Evolutionary conservation across 352 stramenopile species (phyloP), one percentile per base, ranked within the genome.

Genomic region (Chrysophaeum taylorii): DNA sequence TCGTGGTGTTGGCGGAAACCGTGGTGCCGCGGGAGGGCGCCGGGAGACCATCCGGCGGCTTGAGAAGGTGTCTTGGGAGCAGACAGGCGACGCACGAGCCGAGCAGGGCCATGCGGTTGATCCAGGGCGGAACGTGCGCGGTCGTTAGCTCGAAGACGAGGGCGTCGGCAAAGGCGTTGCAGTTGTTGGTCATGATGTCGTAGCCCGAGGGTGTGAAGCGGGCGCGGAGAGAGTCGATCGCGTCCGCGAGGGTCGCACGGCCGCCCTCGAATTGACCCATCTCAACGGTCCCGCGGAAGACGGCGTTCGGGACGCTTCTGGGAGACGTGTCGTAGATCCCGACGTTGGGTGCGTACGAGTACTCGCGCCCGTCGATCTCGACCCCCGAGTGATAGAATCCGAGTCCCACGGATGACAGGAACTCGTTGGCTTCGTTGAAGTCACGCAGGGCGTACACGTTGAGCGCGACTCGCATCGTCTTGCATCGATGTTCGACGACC

Each of bases 391-490:
- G 90, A 80, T 91, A 92, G 29, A 96, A 76, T 21, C 89, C 91
- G 29, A 96, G 80, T n/a, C 91, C 91, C 29, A 85, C 60, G 0
- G 74, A 61, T 39, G 80, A 81, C 0, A 87, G 60, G 77, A 87
- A 94, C 66, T 91, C 83, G 82, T 97, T 97, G 53, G 83, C 84
- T 43, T 92, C 87, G 53, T 83, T 86, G 48, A 97, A 80, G 81
- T 97, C 90, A n/a, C n/a, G n/a, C n/a, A n/a, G n/a, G n/a, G n/a
- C n/a, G 78, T 96, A 96, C 25, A 96, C 73, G 79, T 96, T 94
- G 60, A 96, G 79, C 54, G 81, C 78, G 72, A 96, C 87, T 68
- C 83, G 70, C 72, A 87, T 87, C 74, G 85, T 80, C 31, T 66
- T 67, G 9, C 67, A 71, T 0, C 81, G 80, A 12, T n/a, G 42